phyloP scores from a whole-genome alignment of 257 asterid genomes.

The Ilex asprella region DNA sequence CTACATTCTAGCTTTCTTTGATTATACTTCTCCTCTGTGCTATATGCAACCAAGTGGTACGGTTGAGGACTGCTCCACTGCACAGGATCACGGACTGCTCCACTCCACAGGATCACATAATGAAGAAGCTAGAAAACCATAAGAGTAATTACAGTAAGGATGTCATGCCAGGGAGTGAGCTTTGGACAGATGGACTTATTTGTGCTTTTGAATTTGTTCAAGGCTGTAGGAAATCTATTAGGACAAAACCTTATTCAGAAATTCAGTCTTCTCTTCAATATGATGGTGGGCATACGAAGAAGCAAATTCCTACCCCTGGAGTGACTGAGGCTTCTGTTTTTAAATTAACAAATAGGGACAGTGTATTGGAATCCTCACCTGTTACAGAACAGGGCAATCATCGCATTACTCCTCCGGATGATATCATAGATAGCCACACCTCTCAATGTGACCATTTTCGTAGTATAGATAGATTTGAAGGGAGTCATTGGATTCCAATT shows the following conservation, averaged over 20 bases:
- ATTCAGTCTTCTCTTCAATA: conserved; percentile 18
- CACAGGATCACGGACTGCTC: conserved; percentile 37
- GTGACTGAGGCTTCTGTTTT: conserved; percentile 20
- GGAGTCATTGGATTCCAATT: conserved; percentile 77
- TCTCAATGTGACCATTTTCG: conserved; percentile 16
- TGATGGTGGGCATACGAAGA: conserved; percentile 23
- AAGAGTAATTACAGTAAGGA: conserved; percentile 46
- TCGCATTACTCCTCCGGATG: conserved; percentile 15
- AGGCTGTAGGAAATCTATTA: conserved; percentile 31
- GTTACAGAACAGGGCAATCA: conserved; percentile 31
- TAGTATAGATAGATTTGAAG: conserved; percentile 30
- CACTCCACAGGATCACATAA: conserved; percentile 22
- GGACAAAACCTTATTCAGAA: conserved; percentile 35
- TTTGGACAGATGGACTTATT: conserved; percentile 88
- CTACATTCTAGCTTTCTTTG: too few relatives aligned
- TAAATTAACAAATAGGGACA: conserved; percentile 16
- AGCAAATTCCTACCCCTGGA: conserved; percentile 18
- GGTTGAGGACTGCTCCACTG: conserved; percentile 30
- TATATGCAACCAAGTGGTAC: conserved; percentile 24
- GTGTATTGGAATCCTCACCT: conserved; percentile 33
- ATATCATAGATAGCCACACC: conserved; percentile 27
- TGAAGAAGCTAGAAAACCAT: conserved; percentile 39
- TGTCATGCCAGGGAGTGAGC: conserved; percentile 39
- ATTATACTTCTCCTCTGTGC: neutral
- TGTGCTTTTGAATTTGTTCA: conserved; percentile 83